phyloP scores from a whole-genome alignment of 192 early-diverging fungal genomes.

The Linderina pennispora region DNA sequence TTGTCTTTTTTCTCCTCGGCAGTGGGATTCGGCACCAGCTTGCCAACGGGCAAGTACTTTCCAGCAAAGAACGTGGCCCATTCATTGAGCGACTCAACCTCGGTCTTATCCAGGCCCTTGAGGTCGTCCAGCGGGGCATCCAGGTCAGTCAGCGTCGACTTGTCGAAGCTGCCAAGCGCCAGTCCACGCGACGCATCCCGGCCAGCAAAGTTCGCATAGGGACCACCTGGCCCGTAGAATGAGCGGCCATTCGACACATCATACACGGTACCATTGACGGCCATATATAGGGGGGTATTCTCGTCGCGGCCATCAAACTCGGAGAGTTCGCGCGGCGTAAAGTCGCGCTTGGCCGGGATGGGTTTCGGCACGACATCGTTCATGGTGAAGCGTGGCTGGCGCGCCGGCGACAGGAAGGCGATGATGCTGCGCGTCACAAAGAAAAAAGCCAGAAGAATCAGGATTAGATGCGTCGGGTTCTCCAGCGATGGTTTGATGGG shows the following conservation, averaged over 20 bases:
- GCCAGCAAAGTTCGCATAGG: constrained; percentile 95
- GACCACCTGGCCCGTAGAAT: constrained; percentile 89
- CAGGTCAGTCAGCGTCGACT: constrained; percentile 58
- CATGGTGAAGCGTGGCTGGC: constrained; percentile 28
- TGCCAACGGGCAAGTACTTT: constrained; percentile 74
- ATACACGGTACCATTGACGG: constrained; percentile 80
- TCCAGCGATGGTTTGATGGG: constrained; percentile 11
- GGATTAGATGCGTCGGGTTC: constrained; percentile 15
- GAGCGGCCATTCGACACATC: constrained; percentile 76
- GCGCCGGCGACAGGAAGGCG: neutral
- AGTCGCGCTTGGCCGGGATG: constrained; percentile 50
- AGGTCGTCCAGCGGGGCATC: constrained; percentile 74
- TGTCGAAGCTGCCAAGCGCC: constrained; percentile 82
- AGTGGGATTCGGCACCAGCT: constrained; percentile 47
- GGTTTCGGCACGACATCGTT: constrained; percentile 4
- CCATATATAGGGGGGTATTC: constrained; percentile 64
- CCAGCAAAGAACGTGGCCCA: constrained; percentile 75
- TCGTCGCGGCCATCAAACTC: constrained; percentile 64
- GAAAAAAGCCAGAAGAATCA: constrained; percentile 18
- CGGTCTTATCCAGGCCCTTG: constrained; percentile 67
- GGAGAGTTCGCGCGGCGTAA: constrained; percentile 69
- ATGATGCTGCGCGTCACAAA: constrained; percentile 26
- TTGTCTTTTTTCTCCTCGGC: neutral
- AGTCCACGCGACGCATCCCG: constrained; percentile 93
- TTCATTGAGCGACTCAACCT: constrained; percentile 65